Percentiles rank a stretch among this genome's conserved stretches.
Evolutionary conservation across 306 rosid species (phyloP).

Genomic region (Citrullus mucosospermus): DNA sequence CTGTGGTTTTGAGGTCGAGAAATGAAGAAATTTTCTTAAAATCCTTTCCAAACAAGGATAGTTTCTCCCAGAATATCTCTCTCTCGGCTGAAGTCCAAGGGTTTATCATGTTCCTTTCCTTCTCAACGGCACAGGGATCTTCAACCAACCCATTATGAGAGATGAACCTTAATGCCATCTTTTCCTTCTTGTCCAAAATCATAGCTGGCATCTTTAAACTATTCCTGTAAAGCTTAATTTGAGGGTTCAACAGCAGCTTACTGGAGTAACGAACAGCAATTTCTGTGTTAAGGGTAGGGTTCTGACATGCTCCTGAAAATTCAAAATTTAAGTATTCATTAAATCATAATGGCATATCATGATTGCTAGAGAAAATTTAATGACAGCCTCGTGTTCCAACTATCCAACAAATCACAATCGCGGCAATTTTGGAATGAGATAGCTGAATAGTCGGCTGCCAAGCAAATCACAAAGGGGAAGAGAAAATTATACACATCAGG

Average conservation of each 20-base stretch:
- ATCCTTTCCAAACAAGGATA: slow-evolving; percentile 58
- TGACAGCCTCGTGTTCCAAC: background rate
- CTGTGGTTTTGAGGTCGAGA: slow-evolving; percentile 81
- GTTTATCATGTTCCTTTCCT: slow-evolving; percentile 64
- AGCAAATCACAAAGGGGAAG: background rate
- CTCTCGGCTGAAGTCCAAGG: slow-evolving; percentile 78
- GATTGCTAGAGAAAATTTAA: background rate
- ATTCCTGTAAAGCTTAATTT: slow-evolving; percentile 34
- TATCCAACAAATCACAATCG: background rate
- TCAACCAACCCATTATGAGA: slow-evolving; percentile 76
- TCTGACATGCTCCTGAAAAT: slow-evolving; percentile 46
- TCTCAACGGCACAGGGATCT: slow-evolving; percentile 82
- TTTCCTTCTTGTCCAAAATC: slow-evolving; percentile 68
- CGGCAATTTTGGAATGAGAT: background rate
- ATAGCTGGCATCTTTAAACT: slow-evolving; percentile 81
- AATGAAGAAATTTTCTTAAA: slow-evolving; percentile 70
- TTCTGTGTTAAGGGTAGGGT: slow-evolving; percentile 46
- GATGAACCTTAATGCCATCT: slow-evolving; percentile 41
- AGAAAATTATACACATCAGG: background rate
- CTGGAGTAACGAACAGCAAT: slow-evolving; percentile 30
- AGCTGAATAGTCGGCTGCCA: background rate
- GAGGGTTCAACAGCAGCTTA: slow-evolving; percentile 62
- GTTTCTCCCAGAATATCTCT: slow-evolving; percentile 55
- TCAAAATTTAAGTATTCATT: background rate
- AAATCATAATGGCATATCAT: background rate